phyloP scores from a whole-genome alignment of 768 basidiomycete genomes.

The Psilocybe tampanensis region DNA sequence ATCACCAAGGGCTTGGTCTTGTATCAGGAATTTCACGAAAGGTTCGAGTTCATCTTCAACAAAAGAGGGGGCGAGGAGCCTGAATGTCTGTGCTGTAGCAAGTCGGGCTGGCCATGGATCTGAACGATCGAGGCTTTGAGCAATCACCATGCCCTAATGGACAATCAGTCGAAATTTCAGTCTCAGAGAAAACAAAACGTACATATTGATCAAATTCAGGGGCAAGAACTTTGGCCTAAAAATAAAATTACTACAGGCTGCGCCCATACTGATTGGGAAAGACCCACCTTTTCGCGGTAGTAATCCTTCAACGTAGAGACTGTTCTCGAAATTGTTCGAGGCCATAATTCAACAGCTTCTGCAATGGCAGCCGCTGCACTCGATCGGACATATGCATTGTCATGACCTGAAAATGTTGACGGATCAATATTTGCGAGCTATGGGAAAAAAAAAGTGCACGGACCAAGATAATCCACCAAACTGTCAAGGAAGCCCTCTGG shows the following conservation, averaged over 20 bases:
- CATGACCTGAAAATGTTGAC: conserved; percentile 57
- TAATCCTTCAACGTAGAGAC: conserved; percentile 62
- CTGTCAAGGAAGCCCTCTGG: conserved; percentile 63
- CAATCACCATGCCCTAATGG: conserved; percentile 89
- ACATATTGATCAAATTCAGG: conserved; percentile 96
- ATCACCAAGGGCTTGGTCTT: conserved; percentile 89
- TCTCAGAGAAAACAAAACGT: conserved; percentile 25
- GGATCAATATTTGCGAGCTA: neutral
- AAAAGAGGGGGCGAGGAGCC: conserved; percentile 67
- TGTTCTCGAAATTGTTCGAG: conserved; percentile 50
- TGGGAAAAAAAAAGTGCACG: conserved; percentile 12
- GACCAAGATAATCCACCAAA: conserved; percentile 73
- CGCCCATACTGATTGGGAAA: neutral
- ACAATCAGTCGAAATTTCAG: neutral
- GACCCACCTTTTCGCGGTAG: conserved; percentile 79
- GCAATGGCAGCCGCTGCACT: conserved; percentile 74
- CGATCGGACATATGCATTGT: conserved; percentile 77
- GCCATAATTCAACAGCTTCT: conserved; percentile 75
- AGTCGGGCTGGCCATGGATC: conserved; percentile 90
- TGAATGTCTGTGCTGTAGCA: conserved; percentile 71
- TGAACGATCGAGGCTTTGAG: conserved; percentile 78
- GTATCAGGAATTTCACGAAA: conserved; percentile 86
- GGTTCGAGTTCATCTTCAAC: conserved; percentile 58
- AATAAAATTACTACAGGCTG: neutral
- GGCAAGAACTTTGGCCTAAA: conserved; percentile 78